Base-by-base conservation (phyloP, 2,329 filamentous ascomycete species). In the Botryotinia calthae region DNA sequence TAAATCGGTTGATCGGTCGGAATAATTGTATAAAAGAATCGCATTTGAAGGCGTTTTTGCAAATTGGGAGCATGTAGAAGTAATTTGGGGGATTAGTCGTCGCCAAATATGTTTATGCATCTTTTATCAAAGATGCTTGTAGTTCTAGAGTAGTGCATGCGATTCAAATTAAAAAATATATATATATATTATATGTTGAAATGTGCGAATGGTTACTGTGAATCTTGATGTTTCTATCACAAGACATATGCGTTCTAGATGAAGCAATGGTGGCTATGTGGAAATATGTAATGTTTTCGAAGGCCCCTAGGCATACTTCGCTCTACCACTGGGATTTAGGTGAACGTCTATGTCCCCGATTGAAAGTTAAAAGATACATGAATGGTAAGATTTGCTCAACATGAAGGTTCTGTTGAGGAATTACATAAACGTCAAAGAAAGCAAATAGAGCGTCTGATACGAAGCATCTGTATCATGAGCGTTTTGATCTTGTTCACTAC, bases 31-130 rank as follows among this genome's bases (percentile, higher is more conserved):
- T 37, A 61, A 72, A 61, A 67, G 6, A 20, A 28, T 61, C n/a
- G 62, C 70, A 72, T 72, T 51, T 40, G 20, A 46, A 54, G 70
- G 62, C 40, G 62, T 72, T 67, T 44, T 66, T 72, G 70, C n/a
- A 51, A 54, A 20, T 22, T 37, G 51, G 62, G 44, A 48, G 40
- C 51, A 72, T 72, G 62, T 72, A 72, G 63, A 72, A 72, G 70
- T 72, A 72, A 67, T 37, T 58, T 58, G 22, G 20, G 14, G 31
- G 40, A 66, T n/a, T 67, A 28, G 48, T 67, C 46, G 62, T 59
- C 70, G 34, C 64, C 46, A 67, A 22, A 28, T 58, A 59, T 67
- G 25, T 37, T 34, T 64, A 22, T 46, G 44, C 28, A 31, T 63
- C 62, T 71, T 42, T 10, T 12, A n/a, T 59, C 48, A 22, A 51